Base-by-base conservation (phyloP, 2,329 filamentous ascomycete species). In the Myriosclerotinia curreyana region DNA sequence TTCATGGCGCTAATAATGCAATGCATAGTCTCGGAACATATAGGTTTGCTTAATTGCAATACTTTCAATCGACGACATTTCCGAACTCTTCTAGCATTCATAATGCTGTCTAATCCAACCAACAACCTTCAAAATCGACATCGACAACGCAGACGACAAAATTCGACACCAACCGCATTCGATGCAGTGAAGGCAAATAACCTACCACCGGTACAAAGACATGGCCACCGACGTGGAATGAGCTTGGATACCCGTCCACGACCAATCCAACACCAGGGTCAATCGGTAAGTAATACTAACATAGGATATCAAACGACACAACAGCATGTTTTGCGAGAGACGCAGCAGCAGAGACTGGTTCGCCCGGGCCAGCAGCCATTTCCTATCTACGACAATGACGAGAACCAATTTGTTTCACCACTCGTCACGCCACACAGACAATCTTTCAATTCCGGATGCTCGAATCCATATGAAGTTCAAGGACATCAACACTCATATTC, bases 241-340 rank as follows among this genome's bases (percentile, higher is more conserved):
- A 95, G 90, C 79, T 82, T 96, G 73, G 91, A 96, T 79, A 89
- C 85, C 69, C 81, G 86, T 78, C 82, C 82, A 78, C 83, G 84
- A 77, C 81, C 82, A 73, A 66, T 77, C 80, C 80, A 70, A 65
- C 70, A 69, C 72, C 73, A 74, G 71, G 73, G 73, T 50, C 65
- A 66, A 64, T 67, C 65, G 74, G 78, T 81, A 81, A 82, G 79
- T 80, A 81, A 76, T 77, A 83, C 81, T 83, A 83, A 83, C 81
- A 74, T 77, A 81, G 81, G 80, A 83, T 76, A 74, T 71, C 71
- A 73, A 72, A 78, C 80, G 79, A 74, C 71, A 74, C 80, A 81
- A 84, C 90, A 93, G 85, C 89, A 92, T 84, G 83, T 86, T 80
- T 84, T 92, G 87, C 89, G 88, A 88, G 90, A 91, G 90, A 84